Conservation (phyloP, 306 rosid species). For the Rubus parviflorus region DNA sequence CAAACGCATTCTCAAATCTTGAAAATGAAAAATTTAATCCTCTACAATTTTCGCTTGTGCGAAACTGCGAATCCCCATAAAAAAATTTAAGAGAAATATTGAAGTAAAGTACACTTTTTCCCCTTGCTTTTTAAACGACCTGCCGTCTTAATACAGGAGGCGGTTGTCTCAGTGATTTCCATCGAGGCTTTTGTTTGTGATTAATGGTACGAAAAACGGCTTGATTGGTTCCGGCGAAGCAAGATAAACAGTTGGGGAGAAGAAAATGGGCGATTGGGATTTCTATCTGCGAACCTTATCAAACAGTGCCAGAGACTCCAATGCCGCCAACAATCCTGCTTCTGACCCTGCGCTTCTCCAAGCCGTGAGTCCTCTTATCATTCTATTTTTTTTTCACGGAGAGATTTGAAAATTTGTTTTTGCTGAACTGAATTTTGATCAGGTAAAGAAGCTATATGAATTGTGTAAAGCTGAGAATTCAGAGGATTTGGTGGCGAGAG, state of each 20-base stretch:
- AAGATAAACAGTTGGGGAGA: background rate
- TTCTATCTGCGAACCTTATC: conserved; percentile 71
- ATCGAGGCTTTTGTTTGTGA: background rate
- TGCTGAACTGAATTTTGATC: conserved; percentile 4
- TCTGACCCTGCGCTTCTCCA: conserved; percentile 76
- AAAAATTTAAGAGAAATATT: too few relatives aligned
- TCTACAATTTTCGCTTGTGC: too few relatives aligned
- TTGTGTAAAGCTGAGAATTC: conserved; percentile 71
- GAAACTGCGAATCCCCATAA: too few relatives aligned
- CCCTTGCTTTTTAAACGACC: too few relatives aligned
- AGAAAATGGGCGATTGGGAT: conserved; percentile 75
- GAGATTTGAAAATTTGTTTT: too few relatives aligned
- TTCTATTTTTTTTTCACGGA: too few relatives aligned
- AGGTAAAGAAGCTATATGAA: conserved; percentile 80
- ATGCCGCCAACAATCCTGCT: conserved; percentile 74
- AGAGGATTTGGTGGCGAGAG: conserved; percentile 82
- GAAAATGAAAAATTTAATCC: too few relatives aligned
- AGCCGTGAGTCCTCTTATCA: conserved; percentile 48
- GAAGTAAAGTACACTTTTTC: too few relatives aligned
- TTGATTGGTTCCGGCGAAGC: background rate
- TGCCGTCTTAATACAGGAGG: too few relatives aligned
- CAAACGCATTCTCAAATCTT: too few relatives aligned
- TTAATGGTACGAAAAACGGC: background rate
- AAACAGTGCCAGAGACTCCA: conserved; percentile 71
- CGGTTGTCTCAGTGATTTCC: too few relatives aligned